Percentiles rank a stretch among this genome's conserved stretches.
Evolutionary conservation across 176 grass and related monocot species (phyloP).

Genomic region (Zoysia pacifica): DNA sequence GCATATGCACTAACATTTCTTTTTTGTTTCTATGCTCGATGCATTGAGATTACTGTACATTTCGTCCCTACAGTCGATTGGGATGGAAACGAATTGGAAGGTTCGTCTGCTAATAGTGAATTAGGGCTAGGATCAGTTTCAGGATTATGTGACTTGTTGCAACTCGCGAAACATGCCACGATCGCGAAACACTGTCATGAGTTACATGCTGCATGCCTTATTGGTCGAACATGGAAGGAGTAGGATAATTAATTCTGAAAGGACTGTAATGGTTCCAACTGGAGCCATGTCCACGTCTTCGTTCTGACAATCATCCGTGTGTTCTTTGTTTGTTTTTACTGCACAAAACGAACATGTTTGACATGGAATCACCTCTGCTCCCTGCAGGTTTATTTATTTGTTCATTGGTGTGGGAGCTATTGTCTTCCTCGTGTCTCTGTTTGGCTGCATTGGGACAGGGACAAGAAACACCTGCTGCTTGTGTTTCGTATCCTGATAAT

Average conservation of each 20-base stretch:
- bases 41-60: conserved; percentile 12
- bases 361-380: conserved; percentile 11
- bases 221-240: background rate
- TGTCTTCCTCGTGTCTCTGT: conserved; percentile 58
- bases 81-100: background rate
- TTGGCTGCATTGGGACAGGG: conserved; percentile 71
- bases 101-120: background rate
- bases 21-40: background rate
- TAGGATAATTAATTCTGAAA: background rate
- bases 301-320: background rate
- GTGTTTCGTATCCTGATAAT: conserved; percentile 75
- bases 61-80: background rate
- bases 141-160: background rate
- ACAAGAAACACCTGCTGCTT: conserved; percentile 84
- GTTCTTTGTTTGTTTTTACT: conserved; percentile 30
- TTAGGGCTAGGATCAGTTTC: background rate
- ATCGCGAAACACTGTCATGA: background rate
- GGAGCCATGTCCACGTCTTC: background rate
- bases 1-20: background rate
- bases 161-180: background rate
- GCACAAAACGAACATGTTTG: background rate
- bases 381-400: conserved; percentile 81
- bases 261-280: background rate
- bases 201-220: background rate
- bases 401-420: conserved; percentile 50